Percentiles rank a stretch among this genome's conserved stretches.
Conservation (phyloP, 306 rosid species). For the Rosa rugosa region DNA sequence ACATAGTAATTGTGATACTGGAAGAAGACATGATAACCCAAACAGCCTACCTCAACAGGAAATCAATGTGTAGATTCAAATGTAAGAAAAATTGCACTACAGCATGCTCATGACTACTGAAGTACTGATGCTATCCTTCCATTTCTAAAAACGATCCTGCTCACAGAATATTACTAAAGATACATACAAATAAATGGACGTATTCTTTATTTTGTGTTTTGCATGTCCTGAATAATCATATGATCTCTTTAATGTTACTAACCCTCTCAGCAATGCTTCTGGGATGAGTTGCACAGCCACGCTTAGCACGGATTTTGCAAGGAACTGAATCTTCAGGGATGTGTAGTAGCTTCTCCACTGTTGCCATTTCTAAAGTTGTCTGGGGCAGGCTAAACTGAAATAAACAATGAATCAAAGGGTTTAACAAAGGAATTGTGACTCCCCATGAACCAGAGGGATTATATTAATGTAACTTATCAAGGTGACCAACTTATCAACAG, state of each 20-base stretch:
- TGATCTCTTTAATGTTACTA: slow-evolving; percentile 21
- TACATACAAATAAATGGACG: background rate
- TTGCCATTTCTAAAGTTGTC: slow-evolving; percentile 77
- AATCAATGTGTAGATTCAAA: background rate
- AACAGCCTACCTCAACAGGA: background rate
- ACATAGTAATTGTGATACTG: background rate
- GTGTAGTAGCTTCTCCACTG: slow-evolving; percentile 68
- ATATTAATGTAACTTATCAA: background rate
- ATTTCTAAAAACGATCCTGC: background rate
- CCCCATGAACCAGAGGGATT: background rate
- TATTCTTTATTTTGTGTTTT: background rate
- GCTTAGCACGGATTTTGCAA: slow-evolving; percentile 96
- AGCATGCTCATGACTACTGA: background rate
- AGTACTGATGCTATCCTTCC: background rate
- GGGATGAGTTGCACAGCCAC: slow-evolving; percentile 99
- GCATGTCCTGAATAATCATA: background rate
- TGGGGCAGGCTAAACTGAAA: slow-evolving; percentile 87
- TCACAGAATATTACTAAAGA: background rate
- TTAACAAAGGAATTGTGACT: background rate
- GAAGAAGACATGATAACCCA: slow-evolving; percentile 3
- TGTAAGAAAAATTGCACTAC: background rate
- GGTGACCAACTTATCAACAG: background rate
- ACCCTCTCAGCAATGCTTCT: slow-evolving; percentile 98
- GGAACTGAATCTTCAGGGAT: slow-evolving; percentile 95
- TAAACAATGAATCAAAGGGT: slow-evolving; percentile 10